Conservation (phyloP, 768 basidiomycete species). For the Trametes coccinea region DNA sequence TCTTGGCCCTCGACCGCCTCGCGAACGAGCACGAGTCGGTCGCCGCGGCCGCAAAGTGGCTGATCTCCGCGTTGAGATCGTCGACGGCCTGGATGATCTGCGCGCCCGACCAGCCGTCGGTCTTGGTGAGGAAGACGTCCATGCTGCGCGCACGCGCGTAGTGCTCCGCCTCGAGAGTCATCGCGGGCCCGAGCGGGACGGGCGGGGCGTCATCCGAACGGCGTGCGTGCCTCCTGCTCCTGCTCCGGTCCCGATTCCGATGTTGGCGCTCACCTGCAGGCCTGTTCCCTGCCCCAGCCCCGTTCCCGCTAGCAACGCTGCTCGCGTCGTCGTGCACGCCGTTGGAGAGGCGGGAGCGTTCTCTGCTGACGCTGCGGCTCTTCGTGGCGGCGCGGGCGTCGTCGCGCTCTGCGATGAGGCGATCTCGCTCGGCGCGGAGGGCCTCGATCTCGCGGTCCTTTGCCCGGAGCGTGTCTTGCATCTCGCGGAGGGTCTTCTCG, state of each 20-base stretch:
- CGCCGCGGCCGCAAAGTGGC: slow-evolving; percentile 77
- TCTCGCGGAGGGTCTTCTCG: slow-evolving; percentile 64
- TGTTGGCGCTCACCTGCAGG: slow-evolving; percentile 6
- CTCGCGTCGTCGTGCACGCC: slow-evolving; percentile 8
- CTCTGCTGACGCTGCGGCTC: slow-evolving; percentile 22
- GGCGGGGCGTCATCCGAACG: slow-evolving; percentile 29
- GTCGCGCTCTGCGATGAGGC: slow-evolving; percentile 30
- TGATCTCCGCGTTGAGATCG: slow-evolving; percentile 77
- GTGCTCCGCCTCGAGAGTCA: slow-evolving; percentile 48
- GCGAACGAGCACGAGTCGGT: slow-evolving; percentile 55
- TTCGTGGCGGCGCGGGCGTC: slow-evolving; percentile 24
- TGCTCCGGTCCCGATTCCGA: slow-evolving; percentile 23
- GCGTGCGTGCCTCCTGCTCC: slow-evolving; percentile 21
- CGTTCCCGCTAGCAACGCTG: slow-evolving; percentile 1
- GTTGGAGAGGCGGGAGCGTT: slow-evolving; percentile 1
- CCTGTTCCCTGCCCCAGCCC: neutral
- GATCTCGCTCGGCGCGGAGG: slow-evolving; percentile 44
- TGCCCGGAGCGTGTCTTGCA: slow-evolving; percentile 55
- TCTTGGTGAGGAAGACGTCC: slow-evolving; percentile 73
- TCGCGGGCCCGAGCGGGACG: slow-evolving; percentile 17
- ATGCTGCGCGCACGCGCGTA: slow-evolving; percentile 56
- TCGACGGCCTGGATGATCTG: slow-evolving; percentile 78
- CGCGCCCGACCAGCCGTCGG: slow-evolving; percentile 73
- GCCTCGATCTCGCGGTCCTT: slow-evolving; percentile 63
- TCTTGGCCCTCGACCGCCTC: slow-evolving; percentile 28